Evolutionary conservation across 139 green algal species (phyloP).

Genomic region (Parachlorella kessleri): DNA sequence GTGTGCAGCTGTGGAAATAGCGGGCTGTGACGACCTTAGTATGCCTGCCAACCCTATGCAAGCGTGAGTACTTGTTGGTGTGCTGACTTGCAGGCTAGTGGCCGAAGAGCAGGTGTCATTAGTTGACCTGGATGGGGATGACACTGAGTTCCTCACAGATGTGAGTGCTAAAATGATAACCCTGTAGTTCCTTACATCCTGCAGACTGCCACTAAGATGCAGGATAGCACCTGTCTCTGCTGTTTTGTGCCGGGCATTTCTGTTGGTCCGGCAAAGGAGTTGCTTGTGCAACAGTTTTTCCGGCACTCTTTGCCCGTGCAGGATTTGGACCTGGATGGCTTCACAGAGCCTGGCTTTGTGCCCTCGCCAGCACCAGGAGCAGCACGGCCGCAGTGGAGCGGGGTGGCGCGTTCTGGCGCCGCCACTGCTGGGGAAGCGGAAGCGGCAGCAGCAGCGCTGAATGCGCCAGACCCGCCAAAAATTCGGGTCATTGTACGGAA

Average conservation of each 20-base stretch:
- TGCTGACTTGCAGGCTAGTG: constrained; percentile 9
- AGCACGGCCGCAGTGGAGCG: background rate
- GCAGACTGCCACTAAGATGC: background rate
- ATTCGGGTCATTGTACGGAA: constrained; percentile 96
- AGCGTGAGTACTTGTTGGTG: constrained; percentile 24
- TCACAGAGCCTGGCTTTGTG: background rate
- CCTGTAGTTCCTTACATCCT: too few relatives aligned
- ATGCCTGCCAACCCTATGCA: too few relatives aligned
- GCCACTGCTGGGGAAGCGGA: background rate
- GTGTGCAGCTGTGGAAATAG: too few relatives aligned
- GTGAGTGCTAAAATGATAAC: constrained; percentile 13
- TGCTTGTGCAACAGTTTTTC: too few relatives aligned
- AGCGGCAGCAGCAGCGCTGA: background rate
- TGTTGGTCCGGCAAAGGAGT: too few relatives aligned
- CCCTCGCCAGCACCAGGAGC: background rate
- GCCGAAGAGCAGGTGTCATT: constrained; percentile 40
- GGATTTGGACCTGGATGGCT: constrained; percentile 31
- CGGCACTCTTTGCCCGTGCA: too few relatives aligned
- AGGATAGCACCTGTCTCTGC: background rate
- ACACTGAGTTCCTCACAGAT: constrained; percentile 60
- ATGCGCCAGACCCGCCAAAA: constrained; percentile 41
- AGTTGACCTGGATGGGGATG: constrained; percentile 80
- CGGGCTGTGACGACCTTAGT: too few relatives aligned
- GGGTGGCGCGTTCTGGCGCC: too few relatives aligned
- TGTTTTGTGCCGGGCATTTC: too few relatives aligned